These are phyloP conservation scores for Teunomyces barrocoloradensis DNA, from an alignment of 805 yeast genomes.

Conservation along the genomic window DNA sequence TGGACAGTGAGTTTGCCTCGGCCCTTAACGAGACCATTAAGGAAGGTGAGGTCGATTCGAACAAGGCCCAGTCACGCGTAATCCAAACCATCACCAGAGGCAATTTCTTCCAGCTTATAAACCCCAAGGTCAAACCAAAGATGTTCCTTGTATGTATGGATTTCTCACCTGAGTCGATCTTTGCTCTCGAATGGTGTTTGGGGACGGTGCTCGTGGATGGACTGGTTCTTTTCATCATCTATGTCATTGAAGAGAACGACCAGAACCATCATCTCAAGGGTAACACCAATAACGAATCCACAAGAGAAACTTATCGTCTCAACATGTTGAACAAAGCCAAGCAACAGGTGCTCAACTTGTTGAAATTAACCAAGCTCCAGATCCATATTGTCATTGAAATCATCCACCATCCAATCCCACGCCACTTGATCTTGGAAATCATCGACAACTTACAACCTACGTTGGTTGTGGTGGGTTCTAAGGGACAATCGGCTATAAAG, in stretches of 20 bases:
- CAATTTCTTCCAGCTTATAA: conserved; percentile 51
- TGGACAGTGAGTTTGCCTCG: conserved; percentile 59
- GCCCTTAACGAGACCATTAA: conserved; percentile 51
- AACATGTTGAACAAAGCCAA: conserved; percentile 42
- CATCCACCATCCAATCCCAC: conserved; percentile 71
- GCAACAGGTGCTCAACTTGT: conserved; percentile 45
- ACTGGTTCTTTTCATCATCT: conserved; percentile 71
- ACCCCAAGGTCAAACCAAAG: conserved; percentile 46
- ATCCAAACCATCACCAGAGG: conserved; percentile 71
- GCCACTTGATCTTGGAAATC: conserved; percentile 66
- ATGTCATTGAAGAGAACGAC: conserved; percentile 51
- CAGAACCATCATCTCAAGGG: conserved; percentile 42
- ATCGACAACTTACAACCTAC: conserved; percentile 72
- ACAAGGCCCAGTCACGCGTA: conserved; percentile 53
- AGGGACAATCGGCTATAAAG: conserved; percentile 68
- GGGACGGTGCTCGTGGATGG: conserved; percentile 85
- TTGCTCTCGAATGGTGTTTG: conserved; percentile 84
- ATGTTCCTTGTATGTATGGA: conserved; percentile 79
- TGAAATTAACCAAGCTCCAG: conserved; percentile 65
- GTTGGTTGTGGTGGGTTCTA: conserved; percentile 71
- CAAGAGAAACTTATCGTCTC: conserved; percentile 35
- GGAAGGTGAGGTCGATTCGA: conserved; percentile 55
- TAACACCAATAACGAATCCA: conserved; percentile 32
- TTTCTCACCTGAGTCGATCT: conserved; percentile 74
- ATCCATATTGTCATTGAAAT: conserved; percentile 73